These are phyloP conservation scores for Alternaria dauci DNA, from an alignment of 2,329 filamentous ascomycete species.

Conservation along the genomic window DNA sequence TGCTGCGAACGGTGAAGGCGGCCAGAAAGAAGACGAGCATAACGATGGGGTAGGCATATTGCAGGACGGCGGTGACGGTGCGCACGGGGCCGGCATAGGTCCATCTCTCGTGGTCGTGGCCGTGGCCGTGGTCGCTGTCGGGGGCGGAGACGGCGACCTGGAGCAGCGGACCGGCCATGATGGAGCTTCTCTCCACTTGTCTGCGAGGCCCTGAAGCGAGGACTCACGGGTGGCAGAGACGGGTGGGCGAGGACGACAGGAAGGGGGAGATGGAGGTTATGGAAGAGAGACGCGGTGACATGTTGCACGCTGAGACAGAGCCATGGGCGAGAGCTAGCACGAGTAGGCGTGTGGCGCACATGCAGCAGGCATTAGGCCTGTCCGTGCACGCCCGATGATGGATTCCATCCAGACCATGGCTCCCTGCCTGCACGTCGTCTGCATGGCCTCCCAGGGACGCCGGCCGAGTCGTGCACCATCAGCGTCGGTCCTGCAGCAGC, in stretches of 20 bases:
- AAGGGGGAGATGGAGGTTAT: slow-evolving; percentile 9
- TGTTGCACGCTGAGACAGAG: slow-evolving; percentile 15
- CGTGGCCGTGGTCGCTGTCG: slow-evolving; percentile 7
- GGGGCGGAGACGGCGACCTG: slow-evolving; percentile 13
- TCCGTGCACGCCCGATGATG: slow-evolving; percentile 15
- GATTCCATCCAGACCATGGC: slow-evolving; percentile 12
- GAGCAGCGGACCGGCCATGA: slow-evolving; percentile 31
- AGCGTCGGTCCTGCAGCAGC: slow-evolving; percentile 11
- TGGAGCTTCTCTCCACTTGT: slow-evolving; percentile 23
- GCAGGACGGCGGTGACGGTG: slow-evolving; percentile 51
- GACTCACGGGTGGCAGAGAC: slow-evolving; percentile 21
- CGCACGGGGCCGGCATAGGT: slow-evolving; percentile 29
- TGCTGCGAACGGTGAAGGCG: slow-evolving; percentile 68
- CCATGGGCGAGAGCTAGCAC: slow-evolving; percentile 14
- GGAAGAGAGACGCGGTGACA: slow-evolving; percentile 23
- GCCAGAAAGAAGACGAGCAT: slow-evolving; percentile 70
- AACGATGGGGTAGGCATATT: slow-evolving; percentile 69
- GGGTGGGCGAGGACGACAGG: slow-evolving; percentile 1
- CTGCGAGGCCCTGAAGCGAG: slow-evolving; percentile 17
- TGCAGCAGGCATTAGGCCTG: slow-evolving; percentile 13
- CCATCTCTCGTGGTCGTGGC: slow-evolving; percentile 26
- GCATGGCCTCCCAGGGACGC: slow-evolving; percentile 1
- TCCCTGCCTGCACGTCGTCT: slow-evolving; percentile 5
- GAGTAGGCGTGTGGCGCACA: slow-evolving; percentile 19
- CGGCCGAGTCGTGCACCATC: slow-evolving; percentile 10